Base-by-base conservation (phyloP, 1,284 basidiomycete genomes). In the Gymnopus androsaceus region DNA sequence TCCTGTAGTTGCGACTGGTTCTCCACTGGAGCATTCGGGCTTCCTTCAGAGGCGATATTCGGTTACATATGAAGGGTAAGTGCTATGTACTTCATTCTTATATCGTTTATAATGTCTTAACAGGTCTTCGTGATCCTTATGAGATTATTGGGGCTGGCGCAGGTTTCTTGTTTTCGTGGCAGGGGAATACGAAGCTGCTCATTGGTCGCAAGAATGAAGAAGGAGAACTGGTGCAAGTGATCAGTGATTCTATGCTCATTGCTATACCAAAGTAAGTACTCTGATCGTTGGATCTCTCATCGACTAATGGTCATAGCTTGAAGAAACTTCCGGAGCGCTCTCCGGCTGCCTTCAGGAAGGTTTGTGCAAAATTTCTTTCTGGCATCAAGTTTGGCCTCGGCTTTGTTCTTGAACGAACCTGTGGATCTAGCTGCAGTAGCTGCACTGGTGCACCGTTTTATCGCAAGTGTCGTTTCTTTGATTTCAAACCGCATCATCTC, bases 361-460 rank as follows among this genome's bases (percentile, higher is more conserved):
- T 92, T 27, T 92, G 90, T 60, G 94, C 93, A 8, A 90, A 92
- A 64, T 83, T 98, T 61, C 80, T 83, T 28, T 91, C 92, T 55
- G 95, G 95, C 15, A 88, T 96, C n/a, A 82, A 92, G 28, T 95
- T 95, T 72, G 96, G 96, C 7, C 80, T 96, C 27, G 94, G 95
- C 1, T 84, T 94, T 66, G 79, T 81, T 8, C 79, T 95, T 41
- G 96, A 99, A 70, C 82, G 94, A 45, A 83, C 94, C 0, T 99
- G 96, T 70, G 83, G 83, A 7, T 72, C 79, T n/a, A 84, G 83
- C 41, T 98, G 95, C 66, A 7, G 19, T 15, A 75, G 72, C 12
- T 95, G 93, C 67, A 71, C 70, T 28, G 82, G 85, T 14, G 75
- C 81, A 23, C 69, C 87, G 3, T 90, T 93, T 64, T 81, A 94